Evolutionary conservation across 805 yeast genomes (phyloP), one percentile per base, ranked within the genome.

Genomic region (Martiniozyma abietophila): DNA sequence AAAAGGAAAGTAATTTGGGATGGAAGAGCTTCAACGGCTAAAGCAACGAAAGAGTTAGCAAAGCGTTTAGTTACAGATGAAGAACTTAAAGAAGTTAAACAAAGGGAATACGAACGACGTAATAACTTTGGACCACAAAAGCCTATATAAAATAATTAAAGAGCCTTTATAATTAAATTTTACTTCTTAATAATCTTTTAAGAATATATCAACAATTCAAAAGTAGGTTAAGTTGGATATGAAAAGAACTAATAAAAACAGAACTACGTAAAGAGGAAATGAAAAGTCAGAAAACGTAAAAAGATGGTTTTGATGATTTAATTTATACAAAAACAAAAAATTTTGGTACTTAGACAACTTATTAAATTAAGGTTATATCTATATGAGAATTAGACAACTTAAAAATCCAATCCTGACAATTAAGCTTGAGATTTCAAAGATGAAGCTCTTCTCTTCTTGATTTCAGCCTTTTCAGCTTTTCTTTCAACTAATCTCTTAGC

Each of bases 361-460:
- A 27, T 27, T 27, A 27, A 23, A 27, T 27, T 27, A 27, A 27
- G 30, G 30, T 27, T 27, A 16, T 18, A 18, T 18, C 19, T 27
- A 18, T 18, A 24, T 18, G 19, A 21, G 23, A 23, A 27, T 18
- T 27, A 27, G 30, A 29, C 32, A 29, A 20, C 32, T 22, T 23
- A 23, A 22, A 29, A 23, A 29, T 22, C 32, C 26, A 23, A 27
- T 18, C 21, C 15, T 27, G 16, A 32, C 23, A 32, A 28, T 34
- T 23, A 34, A 27, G 25, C 46, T 54, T 29, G 80, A 76, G 88
- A 86, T 74, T 81, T 85, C 69, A 92, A 79, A 58, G 97, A 92
- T 61, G 96, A 88, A 68, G 98, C 97, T 79, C 98, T 86, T 82
- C 96, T 86, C 95, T 89, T 89, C 76, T 82, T 86, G 71, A 82